Evolutionary conservation across 192 early-diverging fungal species (phyloP), one percentile per base, ranked within the genome.

Genomic region (Podila epigama): DNA sequence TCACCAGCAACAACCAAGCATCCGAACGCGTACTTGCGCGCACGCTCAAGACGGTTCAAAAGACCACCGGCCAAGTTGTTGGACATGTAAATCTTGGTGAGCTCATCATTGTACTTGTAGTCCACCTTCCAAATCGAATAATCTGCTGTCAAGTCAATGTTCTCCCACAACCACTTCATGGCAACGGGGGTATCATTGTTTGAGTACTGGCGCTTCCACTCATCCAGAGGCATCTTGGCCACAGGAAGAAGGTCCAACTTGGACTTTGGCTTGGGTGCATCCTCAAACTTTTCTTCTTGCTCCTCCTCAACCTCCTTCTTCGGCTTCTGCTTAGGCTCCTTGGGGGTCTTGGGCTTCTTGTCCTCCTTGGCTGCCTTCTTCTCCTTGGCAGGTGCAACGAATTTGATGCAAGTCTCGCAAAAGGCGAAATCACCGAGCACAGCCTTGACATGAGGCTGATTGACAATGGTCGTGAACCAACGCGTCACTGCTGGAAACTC

Each of bases 121-220:
- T 91, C 87, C 37, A 92, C 90, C 75, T 89, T 88, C 88, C 88
- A 96, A 82, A 96, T 84, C 39, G 93, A 92, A 88, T 85, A 96
- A 69, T 93, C 94, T 52, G 90, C 81, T 15, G 44, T 48, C n/a
- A 89, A 63, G 75, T 96, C 94, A 66, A 68, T 90, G 79, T 95
- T 70, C 82, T 92, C 72, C 95, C 95, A 96, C 84, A 96, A 94
- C 91, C 92, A 96, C 75, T 95, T 81, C 73, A 91, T 82, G 57
- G 95, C 95, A 37, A 80, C 84, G 42, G 91, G 90, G 62, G 93
- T 93, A 53, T 94, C 87, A 83, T 96, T 93, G 90, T 96, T 96
- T 60, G 94, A 95, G 88, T 96, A 96, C 83, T 92, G 88, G 58
- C 94, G 90, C 86, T 96, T 96, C 94, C 95, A 96, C 57, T 90